A percentile compares a stretch with the other conserved stretches of the same genome.
These are phyloP conservation scores for Dichotomocladium elegans DNA, from an alignment of 371 early-diverging fungal genomes.

Conservation along the genomic window DNA sequence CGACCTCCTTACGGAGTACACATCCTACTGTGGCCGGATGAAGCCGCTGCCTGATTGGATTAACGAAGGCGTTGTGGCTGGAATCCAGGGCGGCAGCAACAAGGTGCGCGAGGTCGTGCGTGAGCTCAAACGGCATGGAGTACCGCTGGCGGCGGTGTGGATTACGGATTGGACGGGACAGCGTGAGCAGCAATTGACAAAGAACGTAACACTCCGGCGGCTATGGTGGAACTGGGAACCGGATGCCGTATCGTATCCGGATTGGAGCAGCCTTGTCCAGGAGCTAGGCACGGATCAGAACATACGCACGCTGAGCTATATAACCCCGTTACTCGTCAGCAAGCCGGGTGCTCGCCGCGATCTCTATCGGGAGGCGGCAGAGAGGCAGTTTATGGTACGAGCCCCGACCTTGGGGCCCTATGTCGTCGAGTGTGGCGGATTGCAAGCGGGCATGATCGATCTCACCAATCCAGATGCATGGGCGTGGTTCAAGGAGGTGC, in stretches of 20 bases:
- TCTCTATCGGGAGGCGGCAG: conserved; percentile 30
- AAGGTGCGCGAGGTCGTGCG: conserved; percentile 29
- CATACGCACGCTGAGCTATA: conserved; percentile 30
- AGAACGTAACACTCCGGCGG: conserved; percentile 20
- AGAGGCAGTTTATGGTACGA: conserved; percentile 30
- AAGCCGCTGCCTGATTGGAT: conserved; percentile 47
- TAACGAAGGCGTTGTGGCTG: conserved; percentile 37
- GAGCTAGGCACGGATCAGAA: conserved; percentile 12
- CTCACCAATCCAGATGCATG: conserved; percentile 39
- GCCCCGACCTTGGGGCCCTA: conserved; percentile 6
- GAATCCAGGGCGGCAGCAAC: conserved; percentile 45
- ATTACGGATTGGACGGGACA: conserved; percentile 51
- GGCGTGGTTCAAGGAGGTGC: conserved; percentile 35
- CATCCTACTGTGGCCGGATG: conserved; percentile 46
- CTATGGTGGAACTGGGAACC: conserved; percentile 55
- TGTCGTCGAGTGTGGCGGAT: conserved; percentile 12
- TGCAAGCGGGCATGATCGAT: conserved; percentile 36
- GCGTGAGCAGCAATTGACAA: conserved; percentile 20
- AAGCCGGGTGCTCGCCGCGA: conserved; percentile 24
- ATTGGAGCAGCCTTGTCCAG: conserved; percentile 37
- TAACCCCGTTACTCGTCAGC: conserved; percentile 34
- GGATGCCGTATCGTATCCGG: conserved; percentile 36
- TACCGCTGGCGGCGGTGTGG: conserved; percentile 41
- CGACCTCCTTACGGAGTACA: conserved; percentile 44
- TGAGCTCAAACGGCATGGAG: conserved; percentile 16